phyloP scores from a whole-genome alignment of 768 basidiomycete species.

The Hygrocybe punicea region DNA sequence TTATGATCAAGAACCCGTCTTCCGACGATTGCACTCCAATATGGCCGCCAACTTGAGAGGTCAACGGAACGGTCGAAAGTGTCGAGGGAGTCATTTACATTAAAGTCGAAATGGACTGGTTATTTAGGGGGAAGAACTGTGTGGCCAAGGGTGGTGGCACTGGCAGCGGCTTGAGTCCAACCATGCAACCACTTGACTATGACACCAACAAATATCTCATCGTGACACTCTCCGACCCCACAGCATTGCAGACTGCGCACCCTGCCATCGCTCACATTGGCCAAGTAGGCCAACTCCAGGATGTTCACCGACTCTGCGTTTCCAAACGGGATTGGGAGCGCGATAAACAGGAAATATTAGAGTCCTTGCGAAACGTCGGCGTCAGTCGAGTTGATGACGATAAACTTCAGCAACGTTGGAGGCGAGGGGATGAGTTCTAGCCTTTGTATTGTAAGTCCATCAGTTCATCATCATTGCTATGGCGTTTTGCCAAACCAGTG shows the following conservation, averaged over 20 bases:
- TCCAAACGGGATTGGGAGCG: conserved; percentile 40
- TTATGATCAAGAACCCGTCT: conserved; percentile 78
- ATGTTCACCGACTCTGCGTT: conserved; percentile 46
- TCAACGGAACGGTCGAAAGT: conserved; percentile 34
- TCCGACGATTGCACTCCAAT: conserved; percentile 65
- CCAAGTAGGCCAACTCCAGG: conserved; percentile 40
- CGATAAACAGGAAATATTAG: conserved; percentile 29
- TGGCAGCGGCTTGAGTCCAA: background rate
- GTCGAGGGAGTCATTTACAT: conserved; percentile 3
- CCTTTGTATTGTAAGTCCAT: background rate
- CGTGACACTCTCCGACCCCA: conserved; percentile 39
- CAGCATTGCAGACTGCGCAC: conserved; percentile 30
- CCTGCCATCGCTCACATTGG: conserved; percentile 39
- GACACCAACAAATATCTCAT: conserved; percentile 42
- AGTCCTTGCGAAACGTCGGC: conserved; percentile 28
- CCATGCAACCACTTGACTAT: conserved; percentile 14
- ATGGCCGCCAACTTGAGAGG: conserved; percentile 79
- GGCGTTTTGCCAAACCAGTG: too few species aligned
- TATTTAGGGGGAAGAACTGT: background rate
- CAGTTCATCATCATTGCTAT: background rate
- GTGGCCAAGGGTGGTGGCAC: background rate
- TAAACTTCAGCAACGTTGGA: conserved; percentile 33
- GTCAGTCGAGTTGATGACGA: conserved; percentile 40
- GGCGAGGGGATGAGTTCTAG: conserved; percentile 37
- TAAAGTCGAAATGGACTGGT: background rate